A percentile compares a stretch with the other conserved stretches of the same genome.
phyloP scores from a whole-genome alignment of 306 rosid species.

The Gastrolobium villosum region DNA sequence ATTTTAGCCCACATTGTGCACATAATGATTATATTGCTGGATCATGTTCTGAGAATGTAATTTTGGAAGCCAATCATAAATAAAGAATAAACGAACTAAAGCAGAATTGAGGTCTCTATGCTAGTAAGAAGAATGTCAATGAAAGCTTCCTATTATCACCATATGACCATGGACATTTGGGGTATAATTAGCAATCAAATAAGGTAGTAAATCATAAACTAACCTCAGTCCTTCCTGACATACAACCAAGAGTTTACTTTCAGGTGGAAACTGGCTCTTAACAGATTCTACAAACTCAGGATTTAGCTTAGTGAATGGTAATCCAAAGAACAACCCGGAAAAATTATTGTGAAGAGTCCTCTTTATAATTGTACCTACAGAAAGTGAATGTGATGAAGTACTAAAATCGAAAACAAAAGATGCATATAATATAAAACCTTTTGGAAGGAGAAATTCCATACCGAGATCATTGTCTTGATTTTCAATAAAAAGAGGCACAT shows the following conservation, averaged over 20 bases:
- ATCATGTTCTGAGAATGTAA: background rate
- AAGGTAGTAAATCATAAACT: slow-evolving; percentile 41
- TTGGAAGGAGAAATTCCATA: slow-evolving; percentile 42
- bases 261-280: slow-evolving; percentile 71
- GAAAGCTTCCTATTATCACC: background rate
- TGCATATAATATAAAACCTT: background rate
- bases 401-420: background rate
- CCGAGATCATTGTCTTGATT: slow-evolving; percentile 87
- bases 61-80: slow-evolving; percentile 24
- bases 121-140: background rate
- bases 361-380: slow-evolving; percentile 81
- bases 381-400: slow-evolving; percentile 26
- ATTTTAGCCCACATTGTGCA: no score
- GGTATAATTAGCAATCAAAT: slow-evolving; percentile 27
- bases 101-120: background rate
- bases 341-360: slow-evolving; percentile 96
- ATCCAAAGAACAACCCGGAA: slow-evolving; percentile 88
- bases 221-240: slow-evolving; percentile 98
- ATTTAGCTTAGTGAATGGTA: slow-evolving; percentile 85
- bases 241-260: slow-evolving; percentile 77
- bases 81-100: slow-evolving; percentile 20
- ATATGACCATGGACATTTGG: slow-evolving; percentile 5
- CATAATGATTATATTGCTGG: slow-evolving; percentile 18
- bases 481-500: slow-evolving; percentile 89
- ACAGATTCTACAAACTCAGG: slow-evolving; percentile 83